Percentiles rank a stretch among this genome's conserved stretches.
Conservation (phyloP, 1,284 basidiomycete species). For the Athelia psychrophila region DNA sequence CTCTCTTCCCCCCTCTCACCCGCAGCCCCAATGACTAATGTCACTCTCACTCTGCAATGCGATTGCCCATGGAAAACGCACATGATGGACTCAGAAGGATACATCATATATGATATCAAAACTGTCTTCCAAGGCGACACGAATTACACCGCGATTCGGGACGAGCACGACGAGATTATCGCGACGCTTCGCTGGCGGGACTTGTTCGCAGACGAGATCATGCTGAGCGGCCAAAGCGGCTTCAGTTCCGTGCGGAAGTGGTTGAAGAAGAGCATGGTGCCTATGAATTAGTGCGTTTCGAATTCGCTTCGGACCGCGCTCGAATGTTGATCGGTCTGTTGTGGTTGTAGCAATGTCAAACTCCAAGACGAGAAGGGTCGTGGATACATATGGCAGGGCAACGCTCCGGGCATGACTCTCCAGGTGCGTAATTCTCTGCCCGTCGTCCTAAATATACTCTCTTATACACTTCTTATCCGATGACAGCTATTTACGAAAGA, state of each 20-base stretch:
- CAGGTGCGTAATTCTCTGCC: neutral
- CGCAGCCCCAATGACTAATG: neutral
- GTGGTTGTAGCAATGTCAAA: slow-evolving; percentile 1
- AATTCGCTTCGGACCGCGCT: neutral
- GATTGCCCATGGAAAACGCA: neutral
- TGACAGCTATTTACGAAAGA: neutral
- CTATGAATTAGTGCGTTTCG: neutral
- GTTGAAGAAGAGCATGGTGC: neutral
- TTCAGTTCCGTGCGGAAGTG: neutral
- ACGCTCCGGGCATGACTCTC: neutral
- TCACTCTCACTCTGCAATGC: neutral
- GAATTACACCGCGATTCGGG: neutral
- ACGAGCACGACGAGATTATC: neutral
- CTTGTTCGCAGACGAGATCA: neutral
- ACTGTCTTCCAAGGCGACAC: neutral
- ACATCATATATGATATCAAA: neutral
- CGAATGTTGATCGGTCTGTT: neutral
- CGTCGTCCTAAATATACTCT: neutral
- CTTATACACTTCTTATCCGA: neutral
- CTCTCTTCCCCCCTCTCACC: too few relatives aligned
- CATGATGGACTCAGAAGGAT: neutral
- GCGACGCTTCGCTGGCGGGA: neutral
- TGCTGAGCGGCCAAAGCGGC: neutral
- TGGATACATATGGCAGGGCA: neutral
- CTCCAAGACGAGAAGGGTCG: neutral